These are phyloP conservation scores for Alloteropsis angusta DNA, from an alignment of 202 grass and related monocot genomes.

Conservation along the genomic window DNA sequence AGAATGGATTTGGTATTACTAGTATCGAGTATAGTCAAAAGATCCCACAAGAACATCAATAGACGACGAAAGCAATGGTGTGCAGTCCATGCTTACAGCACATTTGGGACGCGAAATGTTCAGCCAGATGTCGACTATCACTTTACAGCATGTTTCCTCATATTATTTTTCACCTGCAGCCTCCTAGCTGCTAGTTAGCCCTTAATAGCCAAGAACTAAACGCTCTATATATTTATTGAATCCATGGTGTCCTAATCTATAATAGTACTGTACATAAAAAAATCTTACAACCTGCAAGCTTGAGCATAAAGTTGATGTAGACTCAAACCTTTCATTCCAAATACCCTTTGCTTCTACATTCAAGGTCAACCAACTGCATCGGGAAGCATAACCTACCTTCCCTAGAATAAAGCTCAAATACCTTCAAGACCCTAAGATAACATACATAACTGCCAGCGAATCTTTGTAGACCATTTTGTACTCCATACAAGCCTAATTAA, in stretches of 20 bases:
- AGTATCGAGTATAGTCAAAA: not conserved
- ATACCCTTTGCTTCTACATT: constrained; percentile 13
- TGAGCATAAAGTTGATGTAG: not conserved
- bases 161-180: not conserved
- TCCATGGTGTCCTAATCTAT: not conserved
- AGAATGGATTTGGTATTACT: not conserved
- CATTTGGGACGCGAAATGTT: not conserved
- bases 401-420: not conserved
- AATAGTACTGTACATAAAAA: not conserved
- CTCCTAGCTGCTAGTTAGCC: not conserved
- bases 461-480: not conserved
- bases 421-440: not conserved
- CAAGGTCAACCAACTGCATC: constrained; percentile 12
- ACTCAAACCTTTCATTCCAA: not conserved
- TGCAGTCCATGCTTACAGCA: not conserved
- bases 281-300: not conserved
- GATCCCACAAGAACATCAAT: not conserved
- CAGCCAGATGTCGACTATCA: not conserved
- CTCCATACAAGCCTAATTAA: not conserved
- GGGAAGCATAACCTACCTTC: not conserved
- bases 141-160: not conserved
- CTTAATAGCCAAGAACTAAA: not conserved
- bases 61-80: not conserved
- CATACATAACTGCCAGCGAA: not conserved
- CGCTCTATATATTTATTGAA: not conserved